phyloP scores from a whole-genome alignment of 2,329 filamentous ascomycete species.

The Xylaria sp. region DNA sequence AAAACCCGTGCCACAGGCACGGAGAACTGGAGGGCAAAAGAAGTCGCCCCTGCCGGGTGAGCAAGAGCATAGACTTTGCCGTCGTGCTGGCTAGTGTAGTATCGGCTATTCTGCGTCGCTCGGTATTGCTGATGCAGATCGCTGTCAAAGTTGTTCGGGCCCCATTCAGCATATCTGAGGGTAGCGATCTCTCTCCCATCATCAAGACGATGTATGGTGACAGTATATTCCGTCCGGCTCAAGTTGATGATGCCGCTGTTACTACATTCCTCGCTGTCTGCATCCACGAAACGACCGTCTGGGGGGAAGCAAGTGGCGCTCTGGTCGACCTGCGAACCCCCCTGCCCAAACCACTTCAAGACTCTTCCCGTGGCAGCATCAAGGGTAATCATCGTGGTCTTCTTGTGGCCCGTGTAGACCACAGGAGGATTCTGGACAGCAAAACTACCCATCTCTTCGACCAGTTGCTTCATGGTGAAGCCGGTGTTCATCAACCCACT shows the following conservation, averaged over 20 bases:
- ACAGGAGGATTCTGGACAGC: slow-evolving; percentile 74
- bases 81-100: slow-evolving; percentile 85
- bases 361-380: slow-evolving; percentile 84
- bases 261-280: slow-evolving; percentile 73
- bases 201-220: slow-evolving; percentile 77
- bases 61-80: slow-evolving; percentile 83
- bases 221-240: slow-evolving; percentile 85
- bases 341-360: slow-evolving; percentile 80
- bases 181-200: slow-evolving; percentile 80
- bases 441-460: slow-evolving; percentile 81
- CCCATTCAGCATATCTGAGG: slow-evolving; percentile 92
- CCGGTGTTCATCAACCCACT: slow-evolving; percentile 66
- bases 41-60: slow-evolving; percentile 58
- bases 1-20: slow-evolving; percentile 87
- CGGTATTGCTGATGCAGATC: slow-evolving; percentile 86
- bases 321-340: slow-evolving; percentile 67
- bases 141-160: slow-evolving; percentile 84
- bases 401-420: slow-evolving; percentile 89
- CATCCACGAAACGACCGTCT: slow-evolving; percentile 65
- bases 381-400: slow-evolving; percentile 84
- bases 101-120: slow-evolving; percentile 79
- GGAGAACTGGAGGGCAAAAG: slow-evolving; percentile 70
- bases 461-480: slow-evolving; percentile 81
- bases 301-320: slow-evolving; percentile 76
- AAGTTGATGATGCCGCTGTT: slow-evolving; percentile 80